Conservation (phyloP, 2,329 filamentous ascomycete genomes). For the Myriosclerotinia duriaeana region DNA sequence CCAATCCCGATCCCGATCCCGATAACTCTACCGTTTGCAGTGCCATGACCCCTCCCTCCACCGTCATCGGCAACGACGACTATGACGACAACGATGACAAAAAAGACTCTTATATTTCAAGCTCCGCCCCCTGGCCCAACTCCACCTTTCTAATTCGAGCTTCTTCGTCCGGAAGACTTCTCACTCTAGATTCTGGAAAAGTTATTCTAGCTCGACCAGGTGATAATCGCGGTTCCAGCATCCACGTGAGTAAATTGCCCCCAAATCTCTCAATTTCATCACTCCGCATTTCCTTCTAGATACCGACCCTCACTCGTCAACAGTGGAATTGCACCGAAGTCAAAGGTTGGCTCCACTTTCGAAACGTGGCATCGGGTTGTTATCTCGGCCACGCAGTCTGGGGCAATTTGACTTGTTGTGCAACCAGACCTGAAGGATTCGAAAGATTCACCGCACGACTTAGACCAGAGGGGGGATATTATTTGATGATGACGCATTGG, state of each 20-base stretch:
- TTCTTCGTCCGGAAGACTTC: conserved; percentile 10
- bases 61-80: background rate
- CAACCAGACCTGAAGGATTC: background rate
- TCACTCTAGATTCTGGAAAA: background rate
- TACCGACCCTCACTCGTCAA: background rate
- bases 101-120: background rate
- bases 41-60: background rate
- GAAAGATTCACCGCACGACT: background rate
- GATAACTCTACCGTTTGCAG: conserved; percentile 3
- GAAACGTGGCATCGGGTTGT: conserved; percentile 8
- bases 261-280: background rate
- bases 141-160: conserved; percentile 10
- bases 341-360: conserved; percentile 16
- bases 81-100: background rate
- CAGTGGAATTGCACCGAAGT: conserved; percentile 17
- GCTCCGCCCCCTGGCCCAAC: conserved; percentile 9
- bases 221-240: background rate
- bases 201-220: conserved; percentile 4
- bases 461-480: background rate
- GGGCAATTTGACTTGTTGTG: background rate
- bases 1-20: conserved; percentile 5
- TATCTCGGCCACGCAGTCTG: conserved; percentile 2
- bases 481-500: conserved; percentile 6
- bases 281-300: no score
- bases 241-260: conserved; percentile 5